Conservation (phyloP, 2,329 filamentous ascomycete genomes). For the Endothia cerciana region DNA sequence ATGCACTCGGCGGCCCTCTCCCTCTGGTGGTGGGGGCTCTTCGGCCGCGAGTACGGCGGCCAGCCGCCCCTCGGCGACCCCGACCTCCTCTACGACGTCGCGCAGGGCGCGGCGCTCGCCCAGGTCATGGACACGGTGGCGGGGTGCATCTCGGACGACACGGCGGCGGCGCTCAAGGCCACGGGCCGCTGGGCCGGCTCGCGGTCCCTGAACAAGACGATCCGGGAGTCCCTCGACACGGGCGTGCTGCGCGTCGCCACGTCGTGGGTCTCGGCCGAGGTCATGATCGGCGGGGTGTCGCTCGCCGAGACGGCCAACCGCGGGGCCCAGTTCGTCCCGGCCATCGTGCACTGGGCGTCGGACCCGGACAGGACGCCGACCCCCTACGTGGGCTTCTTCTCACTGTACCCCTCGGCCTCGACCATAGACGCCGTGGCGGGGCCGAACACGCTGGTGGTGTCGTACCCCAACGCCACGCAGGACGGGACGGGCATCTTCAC, state of each 20-base stretch:
- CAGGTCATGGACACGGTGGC: slow-evolving; percentile 42
- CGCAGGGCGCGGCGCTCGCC: slow-evolving; percentile 46
- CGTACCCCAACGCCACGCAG: slow-evolving; percentile 47
- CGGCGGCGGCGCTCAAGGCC: slow-evolving; percentile 37
- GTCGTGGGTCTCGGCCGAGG: slow-evolving; percentile 45
- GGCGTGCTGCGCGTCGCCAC: slow-evolving; percentile 40
- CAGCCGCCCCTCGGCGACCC: slow-evolving; percentile 43
- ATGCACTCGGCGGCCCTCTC: slow-evolving; percentile 45
- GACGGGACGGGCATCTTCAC: slow-evolving; percentile 44
- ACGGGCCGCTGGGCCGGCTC: slow-evolving; percentile 40
- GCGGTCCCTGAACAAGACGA: slow-evolving; percentile 41
- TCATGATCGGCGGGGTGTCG: slow-evolving; percentile 48
- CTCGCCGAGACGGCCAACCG: slow-evolving; percentile 43
- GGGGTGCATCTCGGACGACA: slow-evolving; percentile 36
- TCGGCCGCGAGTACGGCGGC: slow-evolving; percentile 43
- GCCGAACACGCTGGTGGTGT: slow-evolving; percentile 38
- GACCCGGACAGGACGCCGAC: slow-evolving; percentile 44
- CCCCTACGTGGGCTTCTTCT: slow-evolving; percentile 45
- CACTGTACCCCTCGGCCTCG: slow-evolving; percentile 47
- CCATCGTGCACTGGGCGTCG: slow-evolving; percentile 50
- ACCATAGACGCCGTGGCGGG: slow-evolving; percentile 46
- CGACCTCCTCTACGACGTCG: slow-evolving; percentile 46
- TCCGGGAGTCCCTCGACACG: slow-evolving; percentile 41
- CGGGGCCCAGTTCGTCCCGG: slow-evolving; percentile 47
- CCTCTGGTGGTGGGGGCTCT: slow-evolving; percentile 48